A percentile compares a stretch with the other conserved stretches of the same genome.
Conservation (phyloP, 1,284 basidiomycete genomes). For the Chondrostereum purpureum region DNA sequence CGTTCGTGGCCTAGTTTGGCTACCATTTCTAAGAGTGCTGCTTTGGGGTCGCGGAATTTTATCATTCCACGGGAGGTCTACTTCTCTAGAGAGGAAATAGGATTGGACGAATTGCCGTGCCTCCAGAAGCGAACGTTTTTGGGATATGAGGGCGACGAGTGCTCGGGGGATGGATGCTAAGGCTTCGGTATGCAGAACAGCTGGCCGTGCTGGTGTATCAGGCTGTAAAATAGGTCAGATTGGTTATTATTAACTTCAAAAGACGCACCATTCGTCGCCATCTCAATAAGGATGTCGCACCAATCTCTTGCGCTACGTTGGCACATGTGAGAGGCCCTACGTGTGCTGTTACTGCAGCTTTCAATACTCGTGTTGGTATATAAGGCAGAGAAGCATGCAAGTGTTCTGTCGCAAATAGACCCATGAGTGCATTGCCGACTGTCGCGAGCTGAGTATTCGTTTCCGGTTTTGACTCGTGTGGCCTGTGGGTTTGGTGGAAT, state of each 20-base stretch:
- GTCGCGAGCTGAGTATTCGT: conserved; percentile 77
- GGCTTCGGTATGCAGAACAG: conserved; percentile 62
- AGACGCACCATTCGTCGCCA: conserved; percentile 63
- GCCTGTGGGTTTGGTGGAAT: conserved; percentile 49
- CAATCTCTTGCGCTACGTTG: conserved; percentile 80
- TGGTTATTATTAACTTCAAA: conserved; percentile 2
- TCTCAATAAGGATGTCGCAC: conserved; percentile 58
- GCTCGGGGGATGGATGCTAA: conserved; percentile 72
- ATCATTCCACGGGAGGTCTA: conserved; percentile 81
- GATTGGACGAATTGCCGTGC: conserved; percentile 82
- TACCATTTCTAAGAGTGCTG: conserved; percentile 73
- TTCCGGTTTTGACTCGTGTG: conserved; percentile 42
- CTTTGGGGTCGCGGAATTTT: conserved; percentile 85
- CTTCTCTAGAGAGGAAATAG: conserved; percentile 78
- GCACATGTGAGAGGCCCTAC: conserved; percentile 84
- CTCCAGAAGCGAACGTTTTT: conserved; percentile 70
- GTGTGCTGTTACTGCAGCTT: conserved; percentile 85
- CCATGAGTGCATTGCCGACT: conserved; percentile 87
- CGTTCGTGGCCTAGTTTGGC: conserved; percentile 70
- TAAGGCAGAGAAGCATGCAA: conserved; percentile 83
- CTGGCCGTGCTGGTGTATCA: conserved; percentile 38
- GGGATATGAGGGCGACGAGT: conserved; percentile 71
- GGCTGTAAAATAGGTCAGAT: conserved; percentile 28
- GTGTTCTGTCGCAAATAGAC: conserved; percentile 86
- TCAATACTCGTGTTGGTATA: conserved; percentile 84